Percentiles rank a stretch among this genome's conserved stretches.
phyloP scores from a whole-genome alignment of 2,329 filamentous ascomycete species.

The Dothistroma septosporum region DNA sequence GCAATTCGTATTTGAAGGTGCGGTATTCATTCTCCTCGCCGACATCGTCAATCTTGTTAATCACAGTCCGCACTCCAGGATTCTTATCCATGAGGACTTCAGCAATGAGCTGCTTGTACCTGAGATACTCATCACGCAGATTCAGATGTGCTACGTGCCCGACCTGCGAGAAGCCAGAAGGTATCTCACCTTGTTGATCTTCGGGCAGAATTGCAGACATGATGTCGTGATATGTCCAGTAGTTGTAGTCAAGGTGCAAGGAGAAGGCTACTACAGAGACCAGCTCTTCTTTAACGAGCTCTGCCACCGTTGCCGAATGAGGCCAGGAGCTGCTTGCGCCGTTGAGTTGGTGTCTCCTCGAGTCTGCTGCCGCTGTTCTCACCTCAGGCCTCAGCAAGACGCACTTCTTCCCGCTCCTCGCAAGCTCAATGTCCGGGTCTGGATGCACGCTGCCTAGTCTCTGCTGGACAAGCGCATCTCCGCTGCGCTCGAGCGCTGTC shows the following conservation, averaged over 20 bases:
- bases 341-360: not conserved
- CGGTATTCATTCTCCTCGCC: conserved; percentile 80
- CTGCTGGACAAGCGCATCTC: conserved; percentile 62
- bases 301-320: conserved; percentile 67
- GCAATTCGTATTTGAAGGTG: conserved; percentile 88
- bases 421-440: conserved; percentile 57
- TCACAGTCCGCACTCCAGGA: conserved; percentile 73
- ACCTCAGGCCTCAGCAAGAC: conserved; percentile 45
- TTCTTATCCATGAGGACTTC: conserved; percentile 89
- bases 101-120: conserved; percentile 82
- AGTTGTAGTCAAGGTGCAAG: conserved; percentile 72
- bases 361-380: conserved; percentile 11
- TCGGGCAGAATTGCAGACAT: conserved; percentile 77
- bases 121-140: conserved; percentile 73
- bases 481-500: conserved; percentile 59
- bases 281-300: conserved; percentile 64
- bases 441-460: conserved; percentile 60
- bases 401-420: conserved; percentile 44
- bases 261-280: conserved; percentile 71
- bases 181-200: conserved; percentile 73
- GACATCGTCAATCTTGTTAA: conserved; percentile 91
- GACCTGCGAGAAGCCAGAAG: conserved; percentile 79
- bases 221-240: conserved; percentile 85
- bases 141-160: conserved; percentile 94
- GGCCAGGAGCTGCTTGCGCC: conserved; percentile 48